Evolutionary conservation across 2,329 filamentous ascomycete genomes (phyloP).

Genomic region (Colletotrichum nymphaeae): DNA sequence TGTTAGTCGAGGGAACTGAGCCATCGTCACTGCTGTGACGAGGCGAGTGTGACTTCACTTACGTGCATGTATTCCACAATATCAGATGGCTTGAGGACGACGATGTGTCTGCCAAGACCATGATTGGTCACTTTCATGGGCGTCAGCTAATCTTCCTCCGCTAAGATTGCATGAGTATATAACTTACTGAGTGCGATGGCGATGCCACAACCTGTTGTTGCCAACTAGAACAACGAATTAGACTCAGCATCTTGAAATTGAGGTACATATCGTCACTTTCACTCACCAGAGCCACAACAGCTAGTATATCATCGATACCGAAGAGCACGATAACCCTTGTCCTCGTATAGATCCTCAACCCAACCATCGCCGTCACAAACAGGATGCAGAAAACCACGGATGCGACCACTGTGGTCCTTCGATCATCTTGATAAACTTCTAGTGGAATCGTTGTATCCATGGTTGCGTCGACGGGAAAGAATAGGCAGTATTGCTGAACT

Average conservation of each 20-base stretch:
- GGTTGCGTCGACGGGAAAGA: background rate
- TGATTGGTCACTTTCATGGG: conserved; percentile 13
- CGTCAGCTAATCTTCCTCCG: background rate
- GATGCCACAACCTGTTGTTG: conserved; percentile 13
- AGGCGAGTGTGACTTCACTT: background rate
- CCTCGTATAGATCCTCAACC: conserved; percentile 40
- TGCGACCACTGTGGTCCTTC: conserved; percentile 32
- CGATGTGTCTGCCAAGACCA: conserved; percentile 37
- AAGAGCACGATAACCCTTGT: conserved; percentile 39
- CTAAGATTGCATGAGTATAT: background rate
- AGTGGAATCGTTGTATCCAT: background rate
- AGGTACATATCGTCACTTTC: background rate
- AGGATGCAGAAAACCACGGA: conserved; percentile 37
- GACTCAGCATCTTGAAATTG: background rate
- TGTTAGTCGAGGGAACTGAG: background rate
- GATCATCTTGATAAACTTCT: conserved; percentile 20
- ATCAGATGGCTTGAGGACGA: background rate
- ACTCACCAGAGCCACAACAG: conserved; percentile 41
- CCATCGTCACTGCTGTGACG: no score
- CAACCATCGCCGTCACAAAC: conserved; percentile 37
- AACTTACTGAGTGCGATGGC: conserved; percentile 21
- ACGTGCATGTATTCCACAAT: conserved; percentile 26
- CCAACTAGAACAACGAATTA: conserved; percentile 1
- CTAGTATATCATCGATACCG: conserved; percentile 42
- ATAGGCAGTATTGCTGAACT: background rate